phyloP scores from a whole-genome alignment of 1,284 basidiomycete genomes.

The Meira miltonrushii region DNA sequence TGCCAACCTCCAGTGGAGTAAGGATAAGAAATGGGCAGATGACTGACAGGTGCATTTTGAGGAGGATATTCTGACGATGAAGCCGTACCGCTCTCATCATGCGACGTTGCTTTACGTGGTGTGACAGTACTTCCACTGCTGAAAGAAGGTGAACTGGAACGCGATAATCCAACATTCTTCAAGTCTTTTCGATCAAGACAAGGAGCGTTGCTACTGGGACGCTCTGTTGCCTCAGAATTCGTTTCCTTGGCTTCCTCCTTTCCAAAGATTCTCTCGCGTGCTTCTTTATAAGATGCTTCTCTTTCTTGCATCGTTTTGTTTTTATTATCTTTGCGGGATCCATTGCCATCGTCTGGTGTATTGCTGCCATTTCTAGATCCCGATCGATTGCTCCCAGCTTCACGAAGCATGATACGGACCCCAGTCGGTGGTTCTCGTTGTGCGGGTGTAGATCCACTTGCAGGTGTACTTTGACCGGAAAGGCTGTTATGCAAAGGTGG shows the following conservation, averaged over 20 bases:
- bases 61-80: not conserved
- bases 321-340: conserved; percentile 20
- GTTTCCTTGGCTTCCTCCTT: conserved; percentile 5
- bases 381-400: not conserved
- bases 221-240: not conserved
- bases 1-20: not conserved
- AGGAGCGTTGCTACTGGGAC: not conserved
- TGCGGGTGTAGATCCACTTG: too few species aligned
- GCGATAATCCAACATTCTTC: not conserved
- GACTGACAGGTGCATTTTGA: not conserved
- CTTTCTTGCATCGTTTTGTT: conserved; percentile 45
- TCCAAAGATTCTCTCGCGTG: conserved; percentile 39
- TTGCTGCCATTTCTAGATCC: not conserved
- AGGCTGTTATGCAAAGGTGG: not conserved
- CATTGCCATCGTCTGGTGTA: not conserved
- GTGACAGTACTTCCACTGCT: not conserved
- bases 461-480: not conserved
- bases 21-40: not conserved
- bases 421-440: too few species aligned
- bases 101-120: not conserved
- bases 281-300: conserved; percentile 40
- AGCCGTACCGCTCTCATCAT: not conserved
- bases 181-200: too few species aligned
- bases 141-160: not conserved
- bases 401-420: not conserved